Base-by-base conservation (phyloP, 306 rosid species). In the Pueraria montana region DNA sequence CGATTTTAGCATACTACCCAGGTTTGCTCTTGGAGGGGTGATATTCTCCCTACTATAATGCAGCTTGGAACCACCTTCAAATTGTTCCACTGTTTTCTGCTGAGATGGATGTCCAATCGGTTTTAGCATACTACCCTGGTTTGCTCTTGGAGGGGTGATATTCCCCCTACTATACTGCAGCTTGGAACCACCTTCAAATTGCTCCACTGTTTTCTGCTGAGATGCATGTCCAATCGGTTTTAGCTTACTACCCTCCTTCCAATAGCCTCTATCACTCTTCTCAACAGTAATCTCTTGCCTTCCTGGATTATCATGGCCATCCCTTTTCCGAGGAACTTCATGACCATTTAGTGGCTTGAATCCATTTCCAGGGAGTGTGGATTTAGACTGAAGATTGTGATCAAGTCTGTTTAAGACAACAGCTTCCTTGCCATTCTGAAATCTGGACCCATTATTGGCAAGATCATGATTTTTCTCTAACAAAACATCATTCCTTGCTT, bases 211-310 rank as follows among this genome's bases (percentile, higher is more conserved):
- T 81, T 89, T 85, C 80, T 88, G 84, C 50, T 64, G 88, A 69
- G 92, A 89, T 8, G 92, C 84, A 78, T 74, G 48, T 73, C 85
- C 80, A 78, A 70, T 86, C 75, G 92, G 83, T 78, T 87, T 91
- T 14, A 27, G 64, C 82, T 85, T 80, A 82, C 84, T 72, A 75
- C 77, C 84, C 74, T 81, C 90, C 74, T 74, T 87, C 78, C 52
- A 56, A 83, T 79, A 80, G 66, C 83, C 50, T 49, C 82, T 86
- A 45, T 91, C 97, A 73, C 74, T 85, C 86, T 74, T 92, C 36
- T 80, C 64, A 76, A 82, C 78, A 58, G 81, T 79, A 42, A 74
- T 26, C 71, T 85, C 89, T 72, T 71, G 86, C 76, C 74, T 89
- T 65, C 80, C 90, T 26, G 76, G 49, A 72, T 46, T 79, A 53